These are phyloP conservation scores for Colletotrichum ledebouriae DNA, from an alignment of 2,329 filamentous ascomycete species.

Conservation along the genomic window DNA sequence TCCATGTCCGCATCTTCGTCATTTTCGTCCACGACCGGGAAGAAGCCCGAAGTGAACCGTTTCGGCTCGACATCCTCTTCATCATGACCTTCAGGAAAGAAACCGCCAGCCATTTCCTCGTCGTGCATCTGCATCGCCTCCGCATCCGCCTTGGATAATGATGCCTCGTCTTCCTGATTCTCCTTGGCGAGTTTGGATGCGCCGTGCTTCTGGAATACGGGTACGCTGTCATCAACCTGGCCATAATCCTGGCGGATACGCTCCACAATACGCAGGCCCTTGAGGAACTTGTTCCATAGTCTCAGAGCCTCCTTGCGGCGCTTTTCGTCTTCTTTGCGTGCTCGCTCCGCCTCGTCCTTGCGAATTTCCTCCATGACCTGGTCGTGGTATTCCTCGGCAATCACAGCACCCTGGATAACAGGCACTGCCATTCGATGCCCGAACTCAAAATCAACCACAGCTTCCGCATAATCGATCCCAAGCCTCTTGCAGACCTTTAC, in stretches of 20 bases:
- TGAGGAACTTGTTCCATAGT: slow-evolving; percentile 88
- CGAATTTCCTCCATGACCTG: slow-evolving; percentile 83
- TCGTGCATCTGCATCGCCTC: slow-evolving; percentile 53
- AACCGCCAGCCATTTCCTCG: slow-evolving; percentile 67
- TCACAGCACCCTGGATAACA: slow-evolving; percentile 89
- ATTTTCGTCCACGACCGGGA: slow-evolving; percentile 61
- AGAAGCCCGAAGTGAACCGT: slow-evolving; percentile 60
- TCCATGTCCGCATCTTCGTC: slow-evolving; percentile 53
- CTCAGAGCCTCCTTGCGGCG: slow-evolving; percentile 78
- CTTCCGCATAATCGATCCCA: slow-evolving; percentile 90
- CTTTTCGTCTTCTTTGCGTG: slow-evolving; percentile 86
- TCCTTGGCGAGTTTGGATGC: slow-evolving; percentile 45
- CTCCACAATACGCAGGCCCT: slow-evolving; percentile 86
- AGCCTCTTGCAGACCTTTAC: slow-evolving; percentile 86
- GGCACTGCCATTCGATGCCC: slow-evolving; percentile 94
- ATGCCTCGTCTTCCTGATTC: slow-evolving; percentile 2
- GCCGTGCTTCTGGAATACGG: slow-evolving; percentile 64
- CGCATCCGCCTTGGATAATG: slow-evolving; percentile 37
- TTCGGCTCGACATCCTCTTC: slow-evolving; percentile 58
- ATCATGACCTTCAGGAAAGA: slow-evolving; percentile 69
- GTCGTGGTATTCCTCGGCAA: slow-evolving; percentile 84
- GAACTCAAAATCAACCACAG: slow-evolving; percentile 96
- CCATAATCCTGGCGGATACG: slow-evolving; percentile 84
- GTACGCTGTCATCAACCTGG: slow-evolving; percentile 65
- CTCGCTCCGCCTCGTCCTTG: slow-evolving; percentile 80